These are phyloP conservation scores for Venturia oleaginea DNA, from an alignment of 2,329 filamentous ascomycete species.

Conservation along the genomic window DNA sequence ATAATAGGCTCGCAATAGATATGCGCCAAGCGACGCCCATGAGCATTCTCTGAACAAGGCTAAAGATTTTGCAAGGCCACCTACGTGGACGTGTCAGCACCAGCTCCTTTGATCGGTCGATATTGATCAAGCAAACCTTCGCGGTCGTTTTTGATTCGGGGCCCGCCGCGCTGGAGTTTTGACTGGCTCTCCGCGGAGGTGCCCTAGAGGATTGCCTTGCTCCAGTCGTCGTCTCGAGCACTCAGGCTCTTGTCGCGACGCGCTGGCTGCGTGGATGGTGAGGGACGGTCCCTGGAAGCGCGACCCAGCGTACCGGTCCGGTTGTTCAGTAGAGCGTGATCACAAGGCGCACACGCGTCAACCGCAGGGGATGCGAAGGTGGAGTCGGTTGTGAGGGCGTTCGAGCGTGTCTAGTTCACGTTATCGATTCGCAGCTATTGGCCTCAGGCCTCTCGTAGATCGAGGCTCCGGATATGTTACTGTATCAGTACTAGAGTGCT, in stretches of 20 bases:
- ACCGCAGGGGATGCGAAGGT: background rate
- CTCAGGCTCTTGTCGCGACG: background rate
- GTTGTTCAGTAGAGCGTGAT: background rate
- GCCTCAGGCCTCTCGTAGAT: background rate
- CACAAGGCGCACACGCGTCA: background rate
- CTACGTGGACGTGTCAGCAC: background rate
- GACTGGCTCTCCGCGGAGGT: slow-evolving; percentile 1
- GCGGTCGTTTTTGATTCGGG: background rate
- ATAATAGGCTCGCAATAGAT: background rate
- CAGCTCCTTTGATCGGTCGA: background rate
- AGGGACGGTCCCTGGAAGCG: slow-evolving; percentile 1
- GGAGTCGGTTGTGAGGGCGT: background rate
- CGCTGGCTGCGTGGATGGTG: background rate
- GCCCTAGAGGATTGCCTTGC: background rate
- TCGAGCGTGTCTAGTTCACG: background rate
- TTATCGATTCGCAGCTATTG: background rate
- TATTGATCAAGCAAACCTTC: background rate
- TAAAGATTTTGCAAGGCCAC: background rate
- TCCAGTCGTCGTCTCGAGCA: background rate
- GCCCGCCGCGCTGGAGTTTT: background rate
- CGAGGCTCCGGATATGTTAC: background rate
- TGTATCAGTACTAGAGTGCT: background rate
- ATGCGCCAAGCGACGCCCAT: background rate
- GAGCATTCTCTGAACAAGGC: background rate
- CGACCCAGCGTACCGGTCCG: slow-evolving; percentile 1